Evolutionary conservation across 768 basidiomycete genomes (phyloP).

Genomic region (Panaeolus papilionaceus): DNA sequence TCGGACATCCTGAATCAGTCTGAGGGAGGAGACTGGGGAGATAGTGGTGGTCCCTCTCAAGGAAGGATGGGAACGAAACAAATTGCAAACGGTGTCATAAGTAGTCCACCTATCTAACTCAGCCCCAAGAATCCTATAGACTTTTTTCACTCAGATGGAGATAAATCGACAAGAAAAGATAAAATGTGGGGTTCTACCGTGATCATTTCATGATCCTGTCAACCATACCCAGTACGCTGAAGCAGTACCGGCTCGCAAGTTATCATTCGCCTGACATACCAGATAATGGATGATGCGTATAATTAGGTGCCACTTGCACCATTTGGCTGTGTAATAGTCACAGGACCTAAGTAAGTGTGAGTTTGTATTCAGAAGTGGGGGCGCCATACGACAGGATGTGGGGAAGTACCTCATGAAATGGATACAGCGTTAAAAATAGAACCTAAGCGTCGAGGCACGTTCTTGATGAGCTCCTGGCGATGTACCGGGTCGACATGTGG

Average conservation of each 20-base stretch:
- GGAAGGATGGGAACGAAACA: slow-evolving; percentile 9
- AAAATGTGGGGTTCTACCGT: not conserved
- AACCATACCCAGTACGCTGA: not conserved
- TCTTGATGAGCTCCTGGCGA: not conserved
- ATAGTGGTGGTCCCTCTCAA: not conserved
- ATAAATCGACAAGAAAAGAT: not conserved
- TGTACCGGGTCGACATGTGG: slow-evolving; percentile 7
- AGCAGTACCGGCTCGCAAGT: not conserved
- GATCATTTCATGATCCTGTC: slow-evolving; percentile 8
- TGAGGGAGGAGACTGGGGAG: not conserved
- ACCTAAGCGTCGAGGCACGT: slow-evolving; percentile 1
- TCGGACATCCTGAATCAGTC: slow-evolving; percentile 24
- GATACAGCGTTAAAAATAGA: not conserved
- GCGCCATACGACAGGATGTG: slow-evolving; percentile 6
- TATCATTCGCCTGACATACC: slow-evolving; percentile 9
- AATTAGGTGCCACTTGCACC: not conserved
- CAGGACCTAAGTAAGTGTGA: slow-evolving; percentile 1
- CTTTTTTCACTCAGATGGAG: slow-evolving; percentile 1
- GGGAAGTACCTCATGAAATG: slow-evolving; percentile 1
- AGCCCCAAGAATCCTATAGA: not conserved
- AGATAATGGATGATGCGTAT: slow-evolving; percentile 1
- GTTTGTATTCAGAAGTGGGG: slow-evolving; percentile 1
- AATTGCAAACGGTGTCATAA: not conserved
- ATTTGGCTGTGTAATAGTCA: not conserved
- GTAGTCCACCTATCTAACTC: not conserved